phyloP scores from a whole-genome alignment of 306 rosid genomes.

The Crataegus laevigata region DNA sequence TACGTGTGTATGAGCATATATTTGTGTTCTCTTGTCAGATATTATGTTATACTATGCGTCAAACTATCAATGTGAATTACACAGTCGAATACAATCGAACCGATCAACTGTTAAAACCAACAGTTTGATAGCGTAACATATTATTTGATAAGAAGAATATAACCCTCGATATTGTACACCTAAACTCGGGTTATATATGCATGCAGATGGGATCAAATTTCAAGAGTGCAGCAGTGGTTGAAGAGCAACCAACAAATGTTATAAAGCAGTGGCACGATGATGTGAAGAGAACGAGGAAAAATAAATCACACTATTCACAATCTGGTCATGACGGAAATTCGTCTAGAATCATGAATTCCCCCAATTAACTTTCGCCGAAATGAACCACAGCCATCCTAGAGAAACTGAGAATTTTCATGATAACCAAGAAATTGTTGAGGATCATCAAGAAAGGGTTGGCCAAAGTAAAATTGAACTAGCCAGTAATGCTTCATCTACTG shows the following conservation, averaged over 20 bases:
- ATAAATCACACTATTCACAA: slow-evolving; percentile 4
- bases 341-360: background rate
- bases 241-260: slow-evolving; percentile 30
- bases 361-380: slow-evolving; percentile 1
- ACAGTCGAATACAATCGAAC: background rate
- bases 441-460: background rate
- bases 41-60: background rate
- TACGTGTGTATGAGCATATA: background rate
- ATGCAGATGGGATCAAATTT: slow-evolving; percentile 56
- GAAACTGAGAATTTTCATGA: slow-evolving; percentile 17
- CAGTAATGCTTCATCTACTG: background rate
- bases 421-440: slow-evolving; percentile 13
- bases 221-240: slow-evolving; percentile 35
- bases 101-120: background rate
- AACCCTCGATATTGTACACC: background rate
- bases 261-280: slow-evolving; percentile 47
- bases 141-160: background rate
- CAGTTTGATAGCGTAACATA: background rate
- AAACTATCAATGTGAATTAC: background rate
- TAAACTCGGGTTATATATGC: background rate
- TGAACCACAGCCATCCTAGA: background rate
- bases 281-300: slow-evolving; percentile 36
- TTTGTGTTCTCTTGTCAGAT: background rate
- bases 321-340: background rate
- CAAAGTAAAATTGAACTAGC: background rate